A percentile compares a stretch with the other conserved stretches of the same genome.
Evolutionary conservation across 1,284 basidiomycete genomes (phyloP).

Genomic region (Pseudozyma tsukubaensis): DNA sequence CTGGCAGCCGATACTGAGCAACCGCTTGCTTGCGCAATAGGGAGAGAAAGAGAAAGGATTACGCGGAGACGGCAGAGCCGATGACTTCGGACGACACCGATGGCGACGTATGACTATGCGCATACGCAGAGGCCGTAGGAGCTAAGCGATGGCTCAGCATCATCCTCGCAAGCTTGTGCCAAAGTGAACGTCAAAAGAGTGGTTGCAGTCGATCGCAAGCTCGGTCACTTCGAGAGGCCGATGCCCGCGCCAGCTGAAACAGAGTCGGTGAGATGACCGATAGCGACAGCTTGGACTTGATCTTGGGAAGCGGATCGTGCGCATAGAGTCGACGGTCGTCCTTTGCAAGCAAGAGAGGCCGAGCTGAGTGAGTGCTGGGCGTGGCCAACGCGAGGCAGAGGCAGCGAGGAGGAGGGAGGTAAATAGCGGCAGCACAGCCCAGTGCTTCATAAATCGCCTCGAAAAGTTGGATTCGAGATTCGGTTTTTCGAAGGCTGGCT

Average conservation of each 20-base stretch:
- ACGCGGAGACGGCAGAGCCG: slow-evolving; percentile 5
- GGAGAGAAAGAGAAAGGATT: slow-evolving; percentile 3
- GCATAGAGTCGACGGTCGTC: slow-evolving; percentile 5
- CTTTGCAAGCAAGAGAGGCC: not conserved
- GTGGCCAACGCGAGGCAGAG: not conserved
- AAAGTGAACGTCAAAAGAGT: not conserved
- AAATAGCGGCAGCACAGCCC: not conserved
- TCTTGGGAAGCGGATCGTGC: slow-evolving; percentile 2
- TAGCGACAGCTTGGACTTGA: slow-evolving; percentile 4
- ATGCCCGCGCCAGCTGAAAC: not conserved
- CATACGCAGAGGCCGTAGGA: too few relatives aligned
- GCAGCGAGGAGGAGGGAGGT: not conserved
- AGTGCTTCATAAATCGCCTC: not conserved
- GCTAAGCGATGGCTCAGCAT: too few relatives aligned
- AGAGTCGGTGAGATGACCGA: slow-evolving; percentile 11
- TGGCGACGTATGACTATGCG: not conserved
- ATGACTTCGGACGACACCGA: not conserved
- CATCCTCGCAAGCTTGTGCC: not conserved
- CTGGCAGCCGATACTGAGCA: not conserved
- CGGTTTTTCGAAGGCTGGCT: not conserved
- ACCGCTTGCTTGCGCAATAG: not conserved
- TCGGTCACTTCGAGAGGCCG: slow-evolving; percentile 5
- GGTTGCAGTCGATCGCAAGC: slow-evolving; percentile 29
- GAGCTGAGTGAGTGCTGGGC: not conserved
- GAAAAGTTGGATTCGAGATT: not conserved